Conservation (phyloP, 202 grass and related monocot genomes). For the Panicum hallii region DNA sequence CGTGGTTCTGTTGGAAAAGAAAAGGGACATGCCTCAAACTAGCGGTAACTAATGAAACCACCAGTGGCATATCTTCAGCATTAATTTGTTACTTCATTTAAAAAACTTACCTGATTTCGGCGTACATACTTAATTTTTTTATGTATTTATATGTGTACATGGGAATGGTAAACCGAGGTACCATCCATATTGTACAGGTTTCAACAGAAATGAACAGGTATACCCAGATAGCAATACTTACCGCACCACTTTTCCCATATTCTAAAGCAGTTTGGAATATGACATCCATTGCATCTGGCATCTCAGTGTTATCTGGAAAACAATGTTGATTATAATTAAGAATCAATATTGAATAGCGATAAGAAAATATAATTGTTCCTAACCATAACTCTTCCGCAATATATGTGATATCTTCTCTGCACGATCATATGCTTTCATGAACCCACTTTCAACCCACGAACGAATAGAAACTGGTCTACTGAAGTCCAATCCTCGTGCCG, state of each 20-base stretch:
- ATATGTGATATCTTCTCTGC: constrained; percentile 69
- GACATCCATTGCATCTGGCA: constrained; percentile 81
- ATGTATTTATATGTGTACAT: neutral
- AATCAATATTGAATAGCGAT: constrained; percentile 4
- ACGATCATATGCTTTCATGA: constrained; percentile 72
- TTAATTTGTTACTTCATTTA: constrained; percentile 4
- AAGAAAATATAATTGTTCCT: constrained; percentile 38
- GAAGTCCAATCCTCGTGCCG: constrained; percentile 53
- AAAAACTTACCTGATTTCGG: neutral
- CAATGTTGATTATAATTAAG: constrained; percentile 24
- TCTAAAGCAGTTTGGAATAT: constrained; percentile 75
- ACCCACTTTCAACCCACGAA: constrained; percentile 72
- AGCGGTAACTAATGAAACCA: neutral
- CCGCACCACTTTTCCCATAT: constrained; percentile 63
- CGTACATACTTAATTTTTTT: neutral
- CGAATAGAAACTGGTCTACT: constrained; percentile 46
- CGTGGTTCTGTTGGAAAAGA: neutral
- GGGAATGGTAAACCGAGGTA: neutral
- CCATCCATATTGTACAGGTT: neutral
- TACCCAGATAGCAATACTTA: constrained; percentile 49
- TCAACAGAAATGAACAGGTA: constrained; percentile 3
- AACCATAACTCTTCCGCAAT: constrained; percentile 58
- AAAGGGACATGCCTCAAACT: neutral
- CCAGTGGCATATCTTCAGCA: neutral
- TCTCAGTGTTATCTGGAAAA: constrained; percentile 62